These are phyloP conservation scores for Smallanthus sonchifolius DNA, from an alignment of 129 eudicot species.

Conservation along the genomic window DNA sequence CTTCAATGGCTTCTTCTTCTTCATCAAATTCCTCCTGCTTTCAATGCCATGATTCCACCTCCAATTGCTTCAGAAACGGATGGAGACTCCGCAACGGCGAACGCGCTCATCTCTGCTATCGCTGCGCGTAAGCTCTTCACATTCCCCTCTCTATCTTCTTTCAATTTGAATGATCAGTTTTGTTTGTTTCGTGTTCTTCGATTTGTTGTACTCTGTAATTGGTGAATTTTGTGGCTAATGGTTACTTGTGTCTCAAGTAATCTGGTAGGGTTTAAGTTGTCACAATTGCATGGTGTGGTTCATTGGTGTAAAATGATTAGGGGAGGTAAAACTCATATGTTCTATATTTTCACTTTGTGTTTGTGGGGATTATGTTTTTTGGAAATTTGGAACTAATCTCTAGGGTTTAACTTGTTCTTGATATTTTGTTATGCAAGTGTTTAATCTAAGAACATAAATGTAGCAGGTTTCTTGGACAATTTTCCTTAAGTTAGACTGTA, in stretches of 20 bases:
- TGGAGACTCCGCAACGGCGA: slow-evolving; percentile 69
- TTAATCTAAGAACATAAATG: too few relatives aligned
- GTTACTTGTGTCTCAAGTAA: slow-evolving; percentile 25
- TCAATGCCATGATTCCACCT: slow-evolving; percentile 50
- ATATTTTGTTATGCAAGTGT: background rate
- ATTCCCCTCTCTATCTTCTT: background rate
- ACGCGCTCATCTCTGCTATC: slow-evolving; percentile 59
- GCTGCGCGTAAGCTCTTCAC: slow-evolving; percentile 48
- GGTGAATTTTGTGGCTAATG: background rate
- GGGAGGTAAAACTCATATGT: background rate
- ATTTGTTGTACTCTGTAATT: background rate
- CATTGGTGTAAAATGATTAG: background rate
- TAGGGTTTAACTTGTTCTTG: background rate
- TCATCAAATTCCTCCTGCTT: slow-evolving; percentile 42
- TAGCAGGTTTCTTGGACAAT: background rate
- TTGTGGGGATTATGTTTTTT: background rate
- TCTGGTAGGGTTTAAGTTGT: background rate
- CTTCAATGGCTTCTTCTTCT: slow-evolving; percentile 40
- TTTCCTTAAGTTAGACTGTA: background rate
- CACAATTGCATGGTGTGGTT: slow-evolving; percentile 17
- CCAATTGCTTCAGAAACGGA: slow-evolving; percentile 43
- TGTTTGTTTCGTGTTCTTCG: background rate
- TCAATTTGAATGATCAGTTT: background rate
- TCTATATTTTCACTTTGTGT: background rate
- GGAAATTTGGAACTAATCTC: background rate